A percentile compares a stretch with the other conserved stretches of the same genome.
Conservation (phyloP, 768 basidiomycete genomes). For the Tricholoma saponaceum region DNA sequence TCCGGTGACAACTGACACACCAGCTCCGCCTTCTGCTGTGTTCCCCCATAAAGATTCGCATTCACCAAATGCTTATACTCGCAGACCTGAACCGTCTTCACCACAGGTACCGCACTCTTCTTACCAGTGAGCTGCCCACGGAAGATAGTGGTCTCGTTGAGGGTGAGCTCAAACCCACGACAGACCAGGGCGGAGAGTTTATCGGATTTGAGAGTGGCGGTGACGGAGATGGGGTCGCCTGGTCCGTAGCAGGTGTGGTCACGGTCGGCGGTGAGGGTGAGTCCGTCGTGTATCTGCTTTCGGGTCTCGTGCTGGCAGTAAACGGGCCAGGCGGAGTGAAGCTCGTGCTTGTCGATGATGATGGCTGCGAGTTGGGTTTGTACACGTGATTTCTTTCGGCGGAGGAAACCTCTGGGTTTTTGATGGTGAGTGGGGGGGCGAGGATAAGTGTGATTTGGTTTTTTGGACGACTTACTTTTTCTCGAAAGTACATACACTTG, state of each 20-base stretch:
- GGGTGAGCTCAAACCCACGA: slow-evolving; percentile 77
- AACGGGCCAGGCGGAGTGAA: slow-evolving; percentile 92
- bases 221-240: slow-evolving; percentile 72
- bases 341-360: slow-evolving; percentile 88
- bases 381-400: slow-evolving; percentile 70
- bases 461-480: slow-evolving; percentile 63
- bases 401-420: slow-evolving; percentile 68
- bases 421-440: too few species aligned
- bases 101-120: slow-evolving; percentile 51
- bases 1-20: slow-evolving; percentile 63
- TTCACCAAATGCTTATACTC: slow-evolving; percentile 74
- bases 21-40: slow-evolving; percentile 69
- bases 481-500: slow-evolving; percentile 79
- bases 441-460: too few species aligned
- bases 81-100: slow-evolving; percentile 49
- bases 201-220: slow-evolving; percentile 71
- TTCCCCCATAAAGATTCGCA: slow-evolving; percentile 69
- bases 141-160: slow-evolving; percentile 76
- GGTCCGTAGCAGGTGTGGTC: slow-evolving; percentile 80
- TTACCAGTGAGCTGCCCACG: slow-evolving; percentile 57
- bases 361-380: slow-evolving; percentile 66
- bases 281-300: slow-evolving; percentile 58
- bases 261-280: slow-evolving; percentile 74
- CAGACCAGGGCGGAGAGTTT: slow-evolving; percentile 63
- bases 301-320: slow-evolving; percentile 77